phyloP scores from a whole-genome alignment of 768 basidiomycete species.

The Serendipita sp. region DNA sequence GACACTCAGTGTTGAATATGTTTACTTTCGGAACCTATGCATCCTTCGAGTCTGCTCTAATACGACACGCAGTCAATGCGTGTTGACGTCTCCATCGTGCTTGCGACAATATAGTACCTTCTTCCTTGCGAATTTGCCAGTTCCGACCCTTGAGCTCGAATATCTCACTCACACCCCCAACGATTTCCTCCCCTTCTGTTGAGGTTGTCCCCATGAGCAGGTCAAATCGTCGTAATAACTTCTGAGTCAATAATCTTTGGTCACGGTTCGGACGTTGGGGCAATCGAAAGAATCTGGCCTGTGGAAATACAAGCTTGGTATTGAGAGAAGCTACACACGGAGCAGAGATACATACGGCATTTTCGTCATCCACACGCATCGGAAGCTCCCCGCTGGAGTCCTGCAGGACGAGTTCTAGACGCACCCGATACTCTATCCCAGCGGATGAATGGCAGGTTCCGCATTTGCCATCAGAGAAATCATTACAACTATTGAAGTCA shows the following conservation, averaged over 20 bases:
- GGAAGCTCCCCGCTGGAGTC: neutral
- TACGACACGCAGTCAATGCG: neutral
- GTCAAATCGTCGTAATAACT: neutral
- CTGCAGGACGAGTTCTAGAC: neutral
- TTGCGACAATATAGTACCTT: neutral
- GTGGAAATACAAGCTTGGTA: neutral
- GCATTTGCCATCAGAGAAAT: neutral
- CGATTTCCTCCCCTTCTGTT: too few relatives aligned
- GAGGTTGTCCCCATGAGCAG: neutral
- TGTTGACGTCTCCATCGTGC: neutral
- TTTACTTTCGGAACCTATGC: too few relatives aligned
- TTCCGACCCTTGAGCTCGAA: neutral
- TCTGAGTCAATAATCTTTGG: neutral
- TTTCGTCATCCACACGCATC: neutral
- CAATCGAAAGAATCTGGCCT: neutral
- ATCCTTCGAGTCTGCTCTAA: neutral
- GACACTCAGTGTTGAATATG: too few relatives aligned
- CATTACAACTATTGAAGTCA: too few relatives aligned
- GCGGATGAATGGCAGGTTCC: neutral
- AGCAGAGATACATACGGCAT: neutral
- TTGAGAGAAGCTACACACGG: neutral
- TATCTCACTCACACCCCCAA: slow-evolving; percentile 3
- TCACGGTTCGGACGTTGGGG: neutral
- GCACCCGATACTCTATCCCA: neutral
- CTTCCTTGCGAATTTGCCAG: neutral